phyloP scores from a whole-genome alignment of 2,329 filamentous ascomycete species.

The Diaporthe sp. region DNA sequence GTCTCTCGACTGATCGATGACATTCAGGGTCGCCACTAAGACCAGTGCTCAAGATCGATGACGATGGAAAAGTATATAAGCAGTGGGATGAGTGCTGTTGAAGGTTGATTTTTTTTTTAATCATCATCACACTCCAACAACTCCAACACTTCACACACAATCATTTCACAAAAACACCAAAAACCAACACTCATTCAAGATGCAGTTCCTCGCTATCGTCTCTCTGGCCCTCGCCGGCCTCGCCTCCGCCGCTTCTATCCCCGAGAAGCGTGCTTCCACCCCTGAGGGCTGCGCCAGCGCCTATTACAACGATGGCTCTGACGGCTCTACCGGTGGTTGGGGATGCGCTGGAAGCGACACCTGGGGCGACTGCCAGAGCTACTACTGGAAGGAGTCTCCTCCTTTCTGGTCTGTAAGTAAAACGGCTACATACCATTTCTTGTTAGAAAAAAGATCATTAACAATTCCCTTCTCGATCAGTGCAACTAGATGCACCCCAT shows the following conservation, averaged over 20 bases:
- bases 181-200: constrained; percentile 3
- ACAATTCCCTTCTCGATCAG: neutral
- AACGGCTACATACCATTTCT: neutral
- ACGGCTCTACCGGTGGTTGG: constrained; percentile 9
- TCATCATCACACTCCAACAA: constrained; percentile 20
- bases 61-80: constrained; percentile 11
- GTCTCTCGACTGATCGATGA: neutral
- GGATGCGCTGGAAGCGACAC: neutral
- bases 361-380: neutral
- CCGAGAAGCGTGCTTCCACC: constrained; percentile 25
- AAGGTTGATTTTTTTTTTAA: neutral
- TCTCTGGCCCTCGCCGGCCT: constrained; percentile 17
- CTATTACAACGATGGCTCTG: constrained; percentile 14
- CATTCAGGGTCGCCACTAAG: neutral
- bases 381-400: constrained; percentile 10
- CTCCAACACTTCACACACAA: neutral
- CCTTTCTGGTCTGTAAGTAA: constrained; percentile 28
- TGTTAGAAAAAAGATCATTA: neutral
- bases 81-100: neutral
- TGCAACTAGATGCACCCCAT: neutral
- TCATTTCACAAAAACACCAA: constrained; percentile 1
- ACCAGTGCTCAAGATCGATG: neutral
- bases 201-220: constrained; percentile 29
- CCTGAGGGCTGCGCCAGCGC: neutral
- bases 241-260: constrained; percentile 16